Percentiles rank a stretch among this genome's conserved stretches.
These are phyloP conservation scores for Auricularia heimuer DNA, from an alignment of 768 basidiomycete species.

Conservation along the genomic window DNA sequence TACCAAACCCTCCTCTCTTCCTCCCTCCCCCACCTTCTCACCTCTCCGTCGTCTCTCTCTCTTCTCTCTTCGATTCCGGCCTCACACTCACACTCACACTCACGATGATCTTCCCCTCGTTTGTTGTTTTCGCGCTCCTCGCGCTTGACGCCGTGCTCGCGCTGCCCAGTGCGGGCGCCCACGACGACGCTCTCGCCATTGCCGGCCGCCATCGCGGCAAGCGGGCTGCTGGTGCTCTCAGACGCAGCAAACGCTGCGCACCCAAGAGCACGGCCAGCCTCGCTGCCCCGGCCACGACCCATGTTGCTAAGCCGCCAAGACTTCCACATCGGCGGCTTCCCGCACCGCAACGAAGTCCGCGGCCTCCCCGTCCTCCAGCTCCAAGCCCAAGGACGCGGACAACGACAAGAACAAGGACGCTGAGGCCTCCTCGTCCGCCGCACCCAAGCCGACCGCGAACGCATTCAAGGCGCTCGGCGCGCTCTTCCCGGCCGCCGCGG, in stretches of 20 bases:
- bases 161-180: background rate
- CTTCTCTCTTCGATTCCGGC: background rate
- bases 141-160: background rate
- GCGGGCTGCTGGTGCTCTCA: background rate
- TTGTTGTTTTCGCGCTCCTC: background rate
- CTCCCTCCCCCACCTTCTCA: background rate
- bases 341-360: background rate
- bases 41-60: background rate
- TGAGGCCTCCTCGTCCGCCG: too few species aligned
- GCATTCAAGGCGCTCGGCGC: background rate
- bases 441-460: background rate
- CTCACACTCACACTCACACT: background rate
- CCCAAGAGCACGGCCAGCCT: background rate
- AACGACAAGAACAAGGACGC: background rate
- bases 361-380: background rate
- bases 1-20: background rate
- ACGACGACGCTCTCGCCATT: background rate
- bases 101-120: background rate
- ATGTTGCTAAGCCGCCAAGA: background rate
- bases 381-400: background rate
- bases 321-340: background rate
- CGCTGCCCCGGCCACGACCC: background rate
- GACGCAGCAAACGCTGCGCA: background rate
- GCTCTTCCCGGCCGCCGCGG: constrained; percentile 25
- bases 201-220: background rate